Conservation (phyloP, 768 basidiomycete species). For the Auriscalpium microsporum region DNA sequence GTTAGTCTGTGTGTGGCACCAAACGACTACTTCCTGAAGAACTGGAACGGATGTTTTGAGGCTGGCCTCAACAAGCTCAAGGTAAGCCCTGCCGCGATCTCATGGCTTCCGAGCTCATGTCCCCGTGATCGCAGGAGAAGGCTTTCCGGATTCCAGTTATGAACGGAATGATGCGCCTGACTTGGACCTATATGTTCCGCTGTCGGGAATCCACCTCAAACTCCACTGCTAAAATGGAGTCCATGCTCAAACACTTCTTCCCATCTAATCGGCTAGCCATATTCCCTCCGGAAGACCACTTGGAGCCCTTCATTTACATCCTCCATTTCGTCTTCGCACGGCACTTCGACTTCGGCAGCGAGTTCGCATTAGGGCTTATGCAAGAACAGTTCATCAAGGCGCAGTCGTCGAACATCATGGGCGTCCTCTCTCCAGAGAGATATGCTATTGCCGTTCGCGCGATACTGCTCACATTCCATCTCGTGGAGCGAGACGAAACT, state of each 20-base stretch:
- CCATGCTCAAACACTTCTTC: constrained; percentile 67
- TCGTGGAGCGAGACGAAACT: constrained; percentile 61
- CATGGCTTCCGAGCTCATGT: neutral
- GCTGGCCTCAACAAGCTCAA: constrained; percentile 68
- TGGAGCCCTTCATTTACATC: constrained; percentile 71
- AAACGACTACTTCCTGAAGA: constrained; percentile 71
- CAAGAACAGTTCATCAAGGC: constrained; percentile 52
- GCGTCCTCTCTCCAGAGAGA: constrained; percentile 59
- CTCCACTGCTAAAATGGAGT: constrained; percentile 72
- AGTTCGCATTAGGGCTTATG: constrained; percentile 72
- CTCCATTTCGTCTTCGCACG: constrained; percentile 78
- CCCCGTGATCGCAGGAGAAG: constrained; percentile 57
- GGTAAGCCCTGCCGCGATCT: constrained; percentile 31
- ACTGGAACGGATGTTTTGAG: constrained; percentile 75
- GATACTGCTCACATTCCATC: constrained; percentile 59
- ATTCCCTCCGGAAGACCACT: constrained; percentile 63
- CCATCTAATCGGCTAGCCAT: constrained; percentile 56
- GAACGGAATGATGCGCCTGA: constrained; percentile 73
- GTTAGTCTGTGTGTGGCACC: constrained; percentile 84
- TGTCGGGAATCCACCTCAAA: constrained; percentile 81
- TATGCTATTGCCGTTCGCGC: constrained; percentile 71
- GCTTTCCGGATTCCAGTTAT: constrained; percentile 58
- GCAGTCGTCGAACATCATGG: constrained; percentile 32
- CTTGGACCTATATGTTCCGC: constrained; percentile 95
- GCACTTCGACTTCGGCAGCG: constrained; percentile 78